Conservation (phyloP, 495 filamentous ascomycete species). For the Podospora appendiculata region DNA sequence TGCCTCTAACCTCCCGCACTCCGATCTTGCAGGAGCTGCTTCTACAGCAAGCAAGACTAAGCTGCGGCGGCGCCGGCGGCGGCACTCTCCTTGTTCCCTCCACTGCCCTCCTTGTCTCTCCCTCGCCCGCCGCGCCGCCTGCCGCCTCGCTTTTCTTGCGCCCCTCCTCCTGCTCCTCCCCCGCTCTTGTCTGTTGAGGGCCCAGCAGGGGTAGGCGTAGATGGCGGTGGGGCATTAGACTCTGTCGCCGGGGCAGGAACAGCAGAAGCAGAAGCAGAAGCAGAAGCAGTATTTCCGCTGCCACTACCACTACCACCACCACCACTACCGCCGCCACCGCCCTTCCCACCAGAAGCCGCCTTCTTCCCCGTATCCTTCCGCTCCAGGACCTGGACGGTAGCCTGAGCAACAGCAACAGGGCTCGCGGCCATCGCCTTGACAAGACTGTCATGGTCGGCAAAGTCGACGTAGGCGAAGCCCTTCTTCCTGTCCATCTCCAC, state of each 20-base stretch:
- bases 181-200: conserved; percentile 6
- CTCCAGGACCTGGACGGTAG: conserved; percentile 79
- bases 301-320: background rate
- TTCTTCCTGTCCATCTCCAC: conserved; percentile 91
- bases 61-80: background rate
- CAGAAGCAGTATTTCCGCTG: background rate
- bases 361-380: conserved; percentile 50
- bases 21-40: no score
- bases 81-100: conserved; percentile 6
- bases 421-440: conserved; percentile 74
- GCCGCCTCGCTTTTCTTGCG: conserved; percentile 8
- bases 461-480: conserved; percentile 86
- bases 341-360: conserved; percentile 2
- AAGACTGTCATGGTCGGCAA: conserved; percentile 60
- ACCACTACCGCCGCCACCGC: background rate
- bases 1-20: no score
- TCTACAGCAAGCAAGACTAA: background rate
- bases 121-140: conserved; percentile 16
- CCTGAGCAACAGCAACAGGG: conserved; percentile 72
- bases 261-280: background rate
- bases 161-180: conserved; percentile 8
- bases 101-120: conserved; percentile 9
- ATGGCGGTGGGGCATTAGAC: background rate
- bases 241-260: background rate
- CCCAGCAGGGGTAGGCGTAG: background rate